These are phyloP conservation scores for Didymella lethalis DNA, from an alignment of 2,329 filamentous ascomycete genomes.

Conservation along the genomic window DNA sequence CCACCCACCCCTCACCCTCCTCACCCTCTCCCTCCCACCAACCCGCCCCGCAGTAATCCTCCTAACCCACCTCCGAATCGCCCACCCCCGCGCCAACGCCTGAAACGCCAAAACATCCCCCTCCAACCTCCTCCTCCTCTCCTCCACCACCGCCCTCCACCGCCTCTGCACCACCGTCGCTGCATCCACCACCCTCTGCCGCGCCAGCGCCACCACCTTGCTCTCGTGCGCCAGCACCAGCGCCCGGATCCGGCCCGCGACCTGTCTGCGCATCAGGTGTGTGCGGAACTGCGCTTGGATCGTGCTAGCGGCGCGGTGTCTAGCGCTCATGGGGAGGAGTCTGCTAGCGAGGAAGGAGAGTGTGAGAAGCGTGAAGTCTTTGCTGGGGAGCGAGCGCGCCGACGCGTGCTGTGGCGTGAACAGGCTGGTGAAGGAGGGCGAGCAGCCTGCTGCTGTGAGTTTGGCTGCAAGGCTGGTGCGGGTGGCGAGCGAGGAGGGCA, in stretches of 20 bases:
- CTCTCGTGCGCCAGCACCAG: constrained; percentile 58
- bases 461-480: constrained; percentile 44
- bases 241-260: constrained; percentile 48
- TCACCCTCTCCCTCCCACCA: constrained; percentile 45
- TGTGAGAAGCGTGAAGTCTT: constrained; percentile 63
- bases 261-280: constrained; percentile 38
- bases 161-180: constrained; percentile 55
- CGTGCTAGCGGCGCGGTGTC: constrained; percentile 59
- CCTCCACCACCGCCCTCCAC: constrained; percentile 53
- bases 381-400: constrained; percentile 57
- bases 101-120: constrained; percentile 54
- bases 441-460: constrained; percentile 54
- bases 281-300: constrained; percentile 63
- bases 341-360: constrained; percentile 68
- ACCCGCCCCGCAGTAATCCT: constrained; percentile 37
- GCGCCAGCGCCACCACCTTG: constrained; percentile 56
- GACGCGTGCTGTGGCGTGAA: constrained; percentile 44
- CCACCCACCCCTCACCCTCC: constrained; percentile 50
- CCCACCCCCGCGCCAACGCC: constrained; percentile 53
- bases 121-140: constrained; percentile 47
- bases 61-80: constrained; percentile 45
- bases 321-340: constrained; percentile 60
- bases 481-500: constrained; percentile 38
- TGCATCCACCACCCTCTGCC: constrained; percentile 53
- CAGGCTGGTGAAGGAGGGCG: constrained; percentile 55